Conservation (phyloP, 306 rosid species). For the Fragaria ananassa region DNA sequence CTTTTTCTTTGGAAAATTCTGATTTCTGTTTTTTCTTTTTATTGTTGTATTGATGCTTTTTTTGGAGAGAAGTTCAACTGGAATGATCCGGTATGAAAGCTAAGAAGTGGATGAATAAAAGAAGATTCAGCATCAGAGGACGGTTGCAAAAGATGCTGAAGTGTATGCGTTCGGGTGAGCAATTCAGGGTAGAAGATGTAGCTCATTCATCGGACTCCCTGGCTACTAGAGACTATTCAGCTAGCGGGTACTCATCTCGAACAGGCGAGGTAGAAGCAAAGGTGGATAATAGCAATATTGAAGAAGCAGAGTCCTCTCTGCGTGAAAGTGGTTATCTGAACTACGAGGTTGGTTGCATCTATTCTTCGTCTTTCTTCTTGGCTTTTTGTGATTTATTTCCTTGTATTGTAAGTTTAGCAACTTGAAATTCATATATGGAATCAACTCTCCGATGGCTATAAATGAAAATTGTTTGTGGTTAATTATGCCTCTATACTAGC, state of each 20-base stretch:
- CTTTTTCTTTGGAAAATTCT: slow-evolving; percentile 17
- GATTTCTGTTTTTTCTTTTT: background rate
- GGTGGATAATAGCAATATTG: slow-evolving; percentile 74
- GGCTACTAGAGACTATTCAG: slow-evolving; percentile 91
- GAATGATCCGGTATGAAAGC: slow-evolving; percentile 58
- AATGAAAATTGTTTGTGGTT: background rate
- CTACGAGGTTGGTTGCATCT: slow-evolving; percentile 64
- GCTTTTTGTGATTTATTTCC: background rate
- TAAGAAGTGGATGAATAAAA: slow-evolving; percentile 45
- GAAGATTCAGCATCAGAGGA: slow-evolving; percentile 31
- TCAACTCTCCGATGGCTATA: background rate
- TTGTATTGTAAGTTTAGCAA: background rate
- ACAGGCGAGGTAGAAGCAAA: slow-evolving; percentile 68
- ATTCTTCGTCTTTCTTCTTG: slow-evolving; percentile 14
- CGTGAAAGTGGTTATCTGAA: slow-evolving; percentile 92
- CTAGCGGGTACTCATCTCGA: slow-evolving; percentile 77
- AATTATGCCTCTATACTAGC: background rate
- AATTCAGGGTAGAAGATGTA: slow-evolving; percentile 49
- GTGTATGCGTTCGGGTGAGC: slow-evolving; percentile 73
- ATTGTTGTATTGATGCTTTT: slow-evolving; percentile 23
- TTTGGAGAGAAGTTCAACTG: slow-evolving; percentile 38
- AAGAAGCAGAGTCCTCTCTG: slow-evolving; percentile 88
- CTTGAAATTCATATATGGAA: background rate
- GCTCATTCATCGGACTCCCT: slow-evolving; percentile 75
- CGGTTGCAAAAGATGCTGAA: slow-evolving; percentile 61